Base-by-base conservation (phyloP, 2,329 filamentous ascomycete species). In the Nannizziopsis arthrosporioides region DNA sequence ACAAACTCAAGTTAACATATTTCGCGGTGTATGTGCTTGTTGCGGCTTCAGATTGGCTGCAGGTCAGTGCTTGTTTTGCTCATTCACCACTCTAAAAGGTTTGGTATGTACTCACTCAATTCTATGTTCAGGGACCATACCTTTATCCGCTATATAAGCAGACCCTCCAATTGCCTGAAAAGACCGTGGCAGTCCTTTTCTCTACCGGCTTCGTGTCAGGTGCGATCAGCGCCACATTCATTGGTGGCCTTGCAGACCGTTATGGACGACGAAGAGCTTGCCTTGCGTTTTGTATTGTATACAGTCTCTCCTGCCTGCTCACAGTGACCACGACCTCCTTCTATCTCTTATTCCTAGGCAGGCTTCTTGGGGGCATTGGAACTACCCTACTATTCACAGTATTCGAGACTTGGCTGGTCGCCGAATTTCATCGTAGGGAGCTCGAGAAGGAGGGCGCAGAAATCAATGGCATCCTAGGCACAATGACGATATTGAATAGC, bases 371-470 rank as follows among this genome's bases (percentile, higher is more conserved):
- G 17, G 77, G 77, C 0, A 51, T 80, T 40, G 72, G 70, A 22
- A 75, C 75, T 31, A 77, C 74, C 19, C 60, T 80, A 36, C 66
- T 80, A 27, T 80, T 76, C 64, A 76, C 70, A 38, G 73, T 72
- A 4, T 79, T 80, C 53, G 76, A 81, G 59, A 76, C 73, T 55
- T 81, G 77, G 76, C 75, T 80, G 67, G 71, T 80, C 22, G 70
- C 73, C 41, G 76, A 80, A 55, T 80, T 71, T 55, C 71, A 75
- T 42, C 63, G 66, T 37, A 62, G 70, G 37, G 66, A 66, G 10
- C 53, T 76, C 6, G 65, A 68, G 22, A 61, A 70, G n/a, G 61
- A 61, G 11, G 64, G 66, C 7, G 59, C 65, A 6, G 68, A 68
- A 36, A 64, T 81, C 27, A 70, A 71, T 47, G 62, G 65, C 27